Conservation (phyloP, 306 rosid species). For the Castanopsis chinensis region DNA sequence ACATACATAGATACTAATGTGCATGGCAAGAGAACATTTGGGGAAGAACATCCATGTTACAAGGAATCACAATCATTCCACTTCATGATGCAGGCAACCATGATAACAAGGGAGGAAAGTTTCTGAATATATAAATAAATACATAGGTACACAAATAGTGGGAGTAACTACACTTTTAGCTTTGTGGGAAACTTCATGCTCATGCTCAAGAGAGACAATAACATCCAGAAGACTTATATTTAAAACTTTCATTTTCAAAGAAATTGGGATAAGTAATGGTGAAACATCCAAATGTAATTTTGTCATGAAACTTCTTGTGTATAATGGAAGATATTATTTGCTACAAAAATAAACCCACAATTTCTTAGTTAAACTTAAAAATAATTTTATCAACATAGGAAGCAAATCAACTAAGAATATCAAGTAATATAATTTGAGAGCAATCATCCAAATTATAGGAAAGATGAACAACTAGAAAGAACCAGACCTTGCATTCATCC, state of each 20-base stretch:
- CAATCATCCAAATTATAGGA: neutral
- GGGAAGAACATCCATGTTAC: neutral
- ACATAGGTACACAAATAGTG: neutral
- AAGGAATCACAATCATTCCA: neutral
- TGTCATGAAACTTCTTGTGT: neutral
- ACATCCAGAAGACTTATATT: neutral
- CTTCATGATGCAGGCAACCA: neutral
- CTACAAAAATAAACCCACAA: neutral
- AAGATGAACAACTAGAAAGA: slow-evolving; percentile 1
- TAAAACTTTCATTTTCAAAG: neutral
- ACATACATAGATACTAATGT: neutral
- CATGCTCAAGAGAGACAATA: neutral
- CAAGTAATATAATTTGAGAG: neutral
- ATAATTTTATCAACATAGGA: neutral
- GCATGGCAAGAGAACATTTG: neutral
- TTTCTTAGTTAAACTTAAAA: neutral
- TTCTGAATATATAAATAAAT: neutral
- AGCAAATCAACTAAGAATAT: neutral
- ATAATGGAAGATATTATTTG: neutral
- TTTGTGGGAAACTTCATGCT: slow-evolving; percentile 1
- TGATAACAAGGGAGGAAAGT: neutral
- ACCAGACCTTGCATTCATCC: slow-evolving; percentile 98
- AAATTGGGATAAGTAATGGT: neutral
- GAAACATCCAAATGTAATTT: neutral
- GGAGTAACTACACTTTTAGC: neutral